Conservation (phyloP, 768 basidiomycete genomes). For the Russula dissimulans region DNA sequence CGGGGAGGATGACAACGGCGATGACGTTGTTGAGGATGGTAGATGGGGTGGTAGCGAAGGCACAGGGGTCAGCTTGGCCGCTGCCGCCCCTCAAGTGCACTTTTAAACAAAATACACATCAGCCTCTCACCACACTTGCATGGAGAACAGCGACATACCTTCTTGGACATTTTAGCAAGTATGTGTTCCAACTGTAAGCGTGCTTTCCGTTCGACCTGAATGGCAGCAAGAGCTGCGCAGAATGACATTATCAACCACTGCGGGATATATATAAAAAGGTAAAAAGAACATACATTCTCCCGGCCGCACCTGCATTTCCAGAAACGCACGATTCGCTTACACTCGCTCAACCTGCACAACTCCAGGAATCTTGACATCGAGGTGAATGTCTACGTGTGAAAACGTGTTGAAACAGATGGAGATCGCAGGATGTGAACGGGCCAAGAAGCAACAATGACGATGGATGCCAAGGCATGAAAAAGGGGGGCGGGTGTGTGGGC, state of each 20-base stretch:
- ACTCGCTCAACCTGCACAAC: constrained; percentile 76
- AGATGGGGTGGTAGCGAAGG: background rate
- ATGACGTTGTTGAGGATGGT: background rate
- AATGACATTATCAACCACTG: background rate
- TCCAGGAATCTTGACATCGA: constrained; percentile 97
- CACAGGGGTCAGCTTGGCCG: background rate
- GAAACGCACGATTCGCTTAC: constrained; percentile 75
- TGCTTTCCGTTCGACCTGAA: background rate
- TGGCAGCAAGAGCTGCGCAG: background rate
- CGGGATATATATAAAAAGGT: background rate
- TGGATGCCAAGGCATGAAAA: no score
- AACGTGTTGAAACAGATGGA: constrained; percentile 96
- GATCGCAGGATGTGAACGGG: no score
- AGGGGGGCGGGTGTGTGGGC: no score
- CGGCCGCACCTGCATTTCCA: background rate
- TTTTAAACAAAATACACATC: background rate
- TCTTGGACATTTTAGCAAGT: background rate
- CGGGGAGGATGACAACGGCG: background rate
- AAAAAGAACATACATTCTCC: background rate
- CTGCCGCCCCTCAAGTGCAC: constrained; percentile 4
- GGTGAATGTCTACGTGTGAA: constrained; percentile 89
- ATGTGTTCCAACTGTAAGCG: constrained; percentile 1
- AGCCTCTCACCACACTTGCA: background rate
- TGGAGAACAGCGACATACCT: background rate
- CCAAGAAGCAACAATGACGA: background rate